These are phyloP conservation scores for Marsdenia floribunda DNA, from an alignment of 257 asterid genomes.

Conservation along the genomic window DNA sequence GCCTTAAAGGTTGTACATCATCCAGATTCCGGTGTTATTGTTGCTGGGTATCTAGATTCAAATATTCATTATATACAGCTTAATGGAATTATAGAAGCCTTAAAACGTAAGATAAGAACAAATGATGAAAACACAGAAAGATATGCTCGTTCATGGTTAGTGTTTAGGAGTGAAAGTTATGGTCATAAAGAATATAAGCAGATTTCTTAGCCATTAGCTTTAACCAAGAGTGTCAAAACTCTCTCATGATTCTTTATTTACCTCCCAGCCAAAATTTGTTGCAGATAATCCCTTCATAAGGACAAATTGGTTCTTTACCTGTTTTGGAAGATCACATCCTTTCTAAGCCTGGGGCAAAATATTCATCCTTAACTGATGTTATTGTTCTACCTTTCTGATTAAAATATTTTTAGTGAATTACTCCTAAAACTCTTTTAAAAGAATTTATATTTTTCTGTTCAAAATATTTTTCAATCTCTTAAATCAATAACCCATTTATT, in stretches of 20 bases:
- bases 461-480: no score
- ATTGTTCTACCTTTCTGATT: neutral
- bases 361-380: neutral
- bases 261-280: neutral
- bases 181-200: neutral
- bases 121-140: neutral
- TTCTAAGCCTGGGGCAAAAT: no score
- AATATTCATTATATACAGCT: neutral
- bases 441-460: no score
- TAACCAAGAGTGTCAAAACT: neutral
- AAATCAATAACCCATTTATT: no score
- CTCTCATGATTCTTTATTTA: neutral
- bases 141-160: neutral
- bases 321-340: no score
- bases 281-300: neutral
- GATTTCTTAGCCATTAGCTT: neutral
- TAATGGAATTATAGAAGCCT: neutral
- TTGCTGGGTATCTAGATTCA: neutral
- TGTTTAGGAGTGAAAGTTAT: neutral
- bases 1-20: neutral
- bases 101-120: neutral
- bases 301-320: neutral
- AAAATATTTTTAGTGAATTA: neutral
- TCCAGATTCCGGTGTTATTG: neutral
- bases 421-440: no score